Evolutionary conservation across 2,329 filamentous ascomycete genomes (phyloP), one percentile per base, ranked within the genome.

Genomic region (Penicillium sp.): DNA sequence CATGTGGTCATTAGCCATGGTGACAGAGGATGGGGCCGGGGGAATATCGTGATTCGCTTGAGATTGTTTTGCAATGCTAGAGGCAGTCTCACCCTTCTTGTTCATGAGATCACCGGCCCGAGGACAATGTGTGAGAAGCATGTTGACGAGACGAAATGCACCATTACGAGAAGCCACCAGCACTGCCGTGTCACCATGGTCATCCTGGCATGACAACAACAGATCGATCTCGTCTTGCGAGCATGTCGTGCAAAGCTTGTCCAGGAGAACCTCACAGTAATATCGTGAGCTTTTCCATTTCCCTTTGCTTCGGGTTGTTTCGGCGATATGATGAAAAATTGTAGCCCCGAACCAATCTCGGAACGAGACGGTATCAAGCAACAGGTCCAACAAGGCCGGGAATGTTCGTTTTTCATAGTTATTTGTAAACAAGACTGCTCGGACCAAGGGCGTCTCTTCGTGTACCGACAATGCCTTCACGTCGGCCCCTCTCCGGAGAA

Each of bases 361-460:
- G 42, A 79, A 79, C 36, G 83, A 81, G 26, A 95, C 80, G 0
- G 90, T 95, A 25, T 82, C 78, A 35, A 89, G 80, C 3, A 98
- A 75, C 47, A 95, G 79, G 49, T 84, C 84, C 53, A 95, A 79
- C 39, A 98, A 80, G 14, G 76, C 76, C 0, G 87, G 84, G 67
- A 96, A 95, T 0, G 86, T 89, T 50, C 87, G 79, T 67, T 92
- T 94, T 62, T 96, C 92, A 62, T 82, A 92, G 61, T 92, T 95
- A 64, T 98, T 98, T 30, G 90, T 96, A 64, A 96, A 98, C 59
- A 93, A 79, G 39, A 96, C 89, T 4, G 87, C 85, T 29, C 89
- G 83, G 79, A 98, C 95, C 23, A 98, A 77, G 0, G 92, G 90
- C 0, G 92, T 96, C 65, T 96, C 90, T 40, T 84, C 83, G 35